Base-by-base conservation (phyloP, 192 early-diverging fungal genomes). In the Geosiphon pyriformis region DNA sequence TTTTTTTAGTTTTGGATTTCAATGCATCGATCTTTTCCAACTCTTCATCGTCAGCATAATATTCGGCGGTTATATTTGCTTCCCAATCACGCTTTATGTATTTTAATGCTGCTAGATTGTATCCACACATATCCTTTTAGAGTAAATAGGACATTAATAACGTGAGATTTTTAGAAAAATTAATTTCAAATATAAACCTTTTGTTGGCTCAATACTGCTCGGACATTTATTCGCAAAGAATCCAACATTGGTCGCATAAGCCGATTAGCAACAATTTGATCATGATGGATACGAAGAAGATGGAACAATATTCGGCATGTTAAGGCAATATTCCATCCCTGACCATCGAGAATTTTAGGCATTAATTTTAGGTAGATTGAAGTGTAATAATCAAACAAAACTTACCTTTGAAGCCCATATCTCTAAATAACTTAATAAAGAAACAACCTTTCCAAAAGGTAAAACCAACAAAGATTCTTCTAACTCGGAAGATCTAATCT, bases 391-490 rank as follows among this genome's bases (percentile, higher is more conserved):
- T 22, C 25, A 65, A 27, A 2, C 11, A 46, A 22, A 17, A 25
- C 18, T 56, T 65, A 88, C 88, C 77, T 86, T 88, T 68, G 86
- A 85, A 17, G 90, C 89, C 93, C 94, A 96, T 1, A 82, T 73
- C 61, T 88, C 86, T 42, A 97, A 65, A 66, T 88, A 91, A 33
- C 74, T 78, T 52, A 98, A 79, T 49, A 98, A 72, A 59, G 83
- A 87, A 23, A 85, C 76, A 18, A 95, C 92, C 23, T 90, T 87
- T 26, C 73, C 67, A 63, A 97, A 96, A 1, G 94, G 90, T 62
- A 98, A 81, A 23, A 95, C 86, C 75, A 98, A 75, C 64, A 97
- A 75, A 0, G 94, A 89, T 59, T 94, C 91, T 23, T 98, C 93
- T 59, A 98, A 73, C 32, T 98, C 94, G 35, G 83, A 81, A 11